phyloP scores from a whole-genome alignment of 345 rosid species.

The Barbarea vulgaris region DNA sequence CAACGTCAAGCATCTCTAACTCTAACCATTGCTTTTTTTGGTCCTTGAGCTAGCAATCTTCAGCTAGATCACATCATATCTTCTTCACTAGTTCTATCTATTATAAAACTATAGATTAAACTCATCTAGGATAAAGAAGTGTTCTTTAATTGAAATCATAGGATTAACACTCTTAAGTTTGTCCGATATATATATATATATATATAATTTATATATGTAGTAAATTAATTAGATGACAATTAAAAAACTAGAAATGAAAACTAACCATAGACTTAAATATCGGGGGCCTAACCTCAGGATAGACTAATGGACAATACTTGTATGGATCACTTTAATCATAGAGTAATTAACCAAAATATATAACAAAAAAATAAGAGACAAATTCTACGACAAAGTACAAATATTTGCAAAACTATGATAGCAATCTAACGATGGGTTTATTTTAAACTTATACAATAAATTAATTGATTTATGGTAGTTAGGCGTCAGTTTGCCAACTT shows the following conservation, averaged over 20 bases:
- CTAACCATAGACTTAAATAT: conserved; percentile 1
- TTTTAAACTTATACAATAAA: neutral
- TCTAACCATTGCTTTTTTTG: neutral
- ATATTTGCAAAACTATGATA: conserved; percentile 6
- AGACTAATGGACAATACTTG: neutral
- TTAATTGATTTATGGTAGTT: conserved; percentile 23
- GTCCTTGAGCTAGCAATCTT: neutral
- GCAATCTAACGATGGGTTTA: neutral
- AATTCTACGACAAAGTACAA: neutral
- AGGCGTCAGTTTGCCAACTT: conserved; percentile 31
- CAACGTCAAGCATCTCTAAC: neutral
- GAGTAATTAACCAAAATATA: conserved; percentile 14
- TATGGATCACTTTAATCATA: conserved; percentile 3
- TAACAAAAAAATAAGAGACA: neutral
- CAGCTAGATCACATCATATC: neutral
- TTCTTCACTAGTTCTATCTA: neutral
- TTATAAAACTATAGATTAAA: neutral
- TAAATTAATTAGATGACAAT: neutral
- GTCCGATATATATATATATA: too few species aligned
- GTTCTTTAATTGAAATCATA: neutral
- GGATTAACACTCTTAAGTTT: neutral
- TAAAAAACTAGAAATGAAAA: neutral
- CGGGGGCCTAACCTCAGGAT: neutral
- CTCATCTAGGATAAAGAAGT: neutral
- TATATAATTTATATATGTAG: too few species aligned